These are phyloP conservation scores for Stipa capillata DNA, from an alignment of 176 grass and related monocot genomes.

Conservation along the genomic window DNA sequence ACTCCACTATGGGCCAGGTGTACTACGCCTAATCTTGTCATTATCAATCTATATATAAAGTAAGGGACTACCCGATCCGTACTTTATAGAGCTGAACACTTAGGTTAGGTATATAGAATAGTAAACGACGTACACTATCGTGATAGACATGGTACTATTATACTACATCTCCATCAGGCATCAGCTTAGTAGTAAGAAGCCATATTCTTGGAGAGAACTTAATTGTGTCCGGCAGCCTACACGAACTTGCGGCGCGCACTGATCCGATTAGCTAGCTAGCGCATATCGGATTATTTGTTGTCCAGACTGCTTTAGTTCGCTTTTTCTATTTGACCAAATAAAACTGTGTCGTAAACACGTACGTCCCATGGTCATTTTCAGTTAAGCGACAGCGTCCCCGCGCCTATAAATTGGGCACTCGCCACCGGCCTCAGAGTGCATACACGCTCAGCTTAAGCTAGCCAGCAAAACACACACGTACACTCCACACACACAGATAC, in stretches of 20 bases:
- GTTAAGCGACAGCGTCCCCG: background rate
- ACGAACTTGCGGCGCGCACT: background rate
- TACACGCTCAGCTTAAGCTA: background rate
- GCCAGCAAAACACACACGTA: background rate
- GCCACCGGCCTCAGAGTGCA: background rate
- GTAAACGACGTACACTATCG: background rate
- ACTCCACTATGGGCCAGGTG: background rate
- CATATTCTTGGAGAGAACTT: background rate
- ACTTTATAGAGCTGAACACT: background rate
- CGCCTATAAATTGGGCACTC: conserved; percentile 54
- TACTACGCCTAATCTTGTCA: background rate
- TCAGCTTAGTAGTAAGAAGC: background rate
- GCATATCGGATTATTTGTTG: background rate
- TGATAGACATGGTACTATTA: background rate
- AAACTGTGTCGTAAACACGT: background rate
- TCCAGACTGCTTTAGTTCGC: background rate
- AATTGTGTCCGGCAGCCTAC: background rate
- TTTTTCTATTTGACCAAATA: background rate
- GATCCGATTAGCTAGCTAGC: background rate
- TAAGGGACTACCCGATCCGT: background rate
- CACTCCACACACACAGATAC: background rate
- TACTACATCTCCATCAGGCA: background rate
- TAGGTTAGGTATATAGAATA: conserved; percentile 7
- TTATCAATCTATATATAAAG: background rate
- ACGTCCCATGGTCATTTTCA: background rate